Evolutionary conservation across 2,329 filamentous ascomycete genomes (phyloP).

Genomic region (Aspergillus eucalypticola): DNA sequence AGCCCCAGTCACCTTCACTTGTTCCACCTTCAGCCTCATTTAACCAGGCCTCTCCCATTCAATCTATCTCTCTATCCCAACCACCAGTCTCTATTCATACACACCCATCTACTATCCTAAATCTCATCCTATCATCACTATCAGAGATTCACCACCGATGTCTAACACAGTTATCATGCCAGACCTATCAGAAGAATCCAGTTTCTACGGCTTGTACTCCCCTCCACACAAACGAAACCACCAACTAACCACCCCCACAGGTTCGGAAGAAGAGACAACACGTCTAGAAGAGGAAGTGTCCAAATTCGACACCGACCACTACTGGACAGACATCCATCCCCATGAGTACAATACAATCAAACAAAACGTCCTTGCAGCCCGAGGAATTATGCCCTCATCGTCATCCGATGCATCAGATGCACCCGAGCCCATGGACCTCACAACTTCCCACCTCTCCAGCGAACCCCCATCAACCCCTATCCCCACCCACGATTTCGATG

Average conservation of each 20-base stretch:
- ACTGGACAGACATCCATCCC: conserved; percentile 41
- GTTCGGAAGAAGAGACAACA: conserved; percentile 54
- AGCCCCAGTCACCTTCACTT: too few species aligned
- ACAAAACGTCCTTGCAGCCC: neutral
- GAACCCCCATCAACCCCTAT: conserved; percentile 20
- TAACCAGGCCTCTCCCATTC: neutral
- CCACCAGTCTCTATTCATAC: neutral
- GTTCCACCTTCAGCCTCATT: too few species aligned
- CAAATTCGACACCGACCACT: conserved; percentile 54
- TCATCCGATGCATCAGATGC: conserved; percentile 24
- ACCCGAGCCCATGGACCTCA: too few species aligned
- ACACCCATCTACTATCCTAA: neutral
- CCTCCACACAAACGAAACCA: neutral
- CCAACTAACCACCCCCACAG: conserved; percentile 40
- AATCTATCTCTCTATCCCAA: neutral
- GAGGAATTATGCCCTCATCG: conserved; percentile 26
- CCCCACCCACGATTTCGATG: conserved; percentile 10
- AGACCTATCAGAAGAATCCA: conserved; percentile 44
- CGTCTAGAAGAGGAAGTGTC: conserved; percentile 53
- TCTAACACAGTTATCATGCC: neutral
- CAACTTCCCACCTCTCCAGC: too few species aligned
- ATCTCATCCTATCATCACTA: too few species aligned
- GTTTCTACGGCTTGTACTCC: conserved; percentile 41
- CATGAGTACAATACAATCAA: conserved; percentile 31
- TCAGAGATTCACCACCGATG: neutral